Base-by-base conservation (phyloP, 2,329 filamentous ascomycete genomes). In the Alternaria postmessia region DNA sequence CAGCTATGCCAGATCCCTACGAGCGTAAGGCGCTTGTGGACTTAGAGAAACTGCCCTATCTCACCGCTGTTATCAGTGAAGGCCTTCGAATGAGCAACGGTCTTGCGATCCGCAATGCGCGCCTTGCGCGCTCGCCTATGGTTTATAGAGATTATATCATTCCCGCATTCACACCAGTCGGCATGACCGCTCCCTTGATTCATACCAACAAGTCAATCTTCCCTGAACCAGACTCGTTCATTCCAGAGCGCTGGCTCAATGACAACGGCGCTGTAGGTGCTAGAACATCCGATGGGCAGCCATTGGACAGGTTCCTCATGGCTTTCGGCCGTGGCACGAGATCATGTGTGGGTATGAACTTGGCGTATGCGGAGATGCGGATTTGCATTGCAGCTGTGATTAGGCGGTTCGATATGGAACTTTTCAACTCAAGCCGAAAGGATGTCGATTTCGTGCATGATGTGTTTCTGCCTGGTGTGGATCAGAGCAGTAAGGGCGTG, bases 381-480 rank as follows among this genome's bases (percentile, higher is more conserved):
- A 38, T 38, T 38, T 38, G 34, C 6, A 38, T 38, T 8, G 34
- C 34, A 18, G 16, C 34, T 7, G 34, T 38, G 34, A 16, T 38
- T n/a, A n/a, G 34, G 16, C 34, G 34, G 16, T 38, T 38, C 16
- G 16, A 38, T 74, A 67, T 82, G 80, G 38, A 39, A 9, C 38
- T 39, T 5, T 20, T 39, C 9, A n/a, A 39, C 7, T 39, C 38
- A 8, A 39, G n/a, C 8, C 38, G 38, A 4, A 39, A 20, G n/a
- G 38, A 39, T 1, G 38, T 39, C 9, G n/a, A 39, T 39, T n/a
- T 39, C 8, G 38, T 20, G 9, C n/a, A 39, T 20, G 38, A 39
- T 39, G 3, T 39, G 7, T 39, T 39, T 20, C 7, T 39, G 38
- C 38, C 38, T 39, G n/a, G 8, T 11, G n/a, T 39, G 5, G 38